Evolutionary conservation across 148 eudicot genomes (phyloP).

Genomic region (Persicaria maculosa): DNA sequence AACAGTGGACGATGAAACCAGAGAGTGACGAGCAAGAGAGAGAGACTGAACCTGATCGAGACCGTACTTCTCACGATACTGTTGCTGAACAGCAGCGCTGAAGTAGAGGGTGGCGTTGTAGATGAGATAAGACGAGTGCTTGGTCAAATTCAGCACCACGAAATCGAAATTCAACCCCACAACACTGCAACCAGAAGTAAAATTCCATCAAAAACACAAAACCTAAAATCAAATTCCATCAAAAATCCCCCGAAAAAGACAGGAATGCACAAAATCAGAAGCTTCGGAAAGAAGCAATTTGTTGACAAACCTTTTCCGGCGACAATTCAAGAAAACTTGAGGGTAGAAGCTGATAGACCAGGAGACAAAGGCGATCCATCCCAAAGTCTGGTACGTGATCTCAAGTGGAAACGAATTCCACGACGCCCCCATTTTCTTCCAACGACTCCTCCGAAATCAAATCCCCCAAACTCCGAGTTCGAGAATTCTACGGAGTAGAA

Average conservation of each 20-base stretch:
- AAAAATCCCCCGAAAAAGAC: background rate
- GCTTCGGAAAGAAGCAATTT: background rate
- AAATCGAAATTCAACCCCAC: constrained; percentile 75
- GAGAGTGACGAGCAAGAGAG: background rate
- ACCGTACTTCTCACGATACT: constrained; percentile 57
- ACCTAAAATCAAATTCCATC: background rate
- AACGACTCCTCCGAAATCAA: background rate
- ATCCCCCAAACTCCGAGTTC: background rate
- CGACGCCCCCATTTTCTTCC: constrained; percentile 4
- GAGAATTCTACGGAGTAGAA: background rate
- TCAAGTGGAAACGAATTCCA: constrained; percentile 52
- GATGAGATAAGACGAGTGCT: constrained; percentile 62
- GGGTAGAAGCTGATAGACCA: constrained; percentile 75
- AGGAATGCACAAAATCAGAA: background rate
- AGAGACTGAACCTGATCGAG: constrained; percentile 30
- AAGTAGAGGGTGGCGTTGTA: constrained; percentile 69
- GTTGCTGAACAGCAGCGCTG: constrained; percentile 52
- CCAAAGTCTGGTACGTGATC: constrained; percentile 37
- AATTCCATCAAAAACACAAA: constrained; percentile 6
- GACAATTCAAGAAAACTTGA: constrained; percentile 53
- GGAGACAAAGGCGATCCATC: constrained; percentile 60
- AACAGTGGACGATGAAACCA: background rate
- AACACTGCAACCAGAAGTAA: constrained; percentile 35
- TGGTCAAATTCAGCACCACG: constrained; percentile 60
- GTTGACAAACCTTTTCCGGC: constrained; percentile 49